Base-by-base conservation (phyloP, 495 filamentous ascomycete genomes). In the Aspergillus panamensis region DNA sequence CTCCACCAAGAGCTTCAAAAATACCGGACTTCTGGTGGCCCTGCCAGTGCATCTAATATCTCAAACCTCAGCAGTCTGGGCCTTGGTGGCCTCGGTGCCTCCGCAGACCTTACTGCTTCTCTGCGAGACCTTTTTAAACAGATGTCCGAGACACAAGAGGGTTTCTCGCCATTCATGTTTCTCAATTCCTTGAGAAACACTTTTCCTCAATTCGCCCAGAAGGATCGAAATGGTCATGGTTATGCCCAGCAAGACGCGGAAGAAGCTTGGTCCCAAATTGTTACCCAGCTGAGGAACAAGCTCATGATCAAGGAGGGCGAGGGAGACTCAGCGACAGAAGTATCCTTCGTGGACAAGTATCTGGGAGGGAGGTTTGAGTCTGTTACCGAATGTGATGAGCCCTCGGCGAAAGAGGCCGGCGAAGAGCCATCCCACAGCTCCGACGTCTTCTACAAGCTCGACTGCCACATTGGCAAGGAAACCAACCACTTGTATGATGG, bases 181-280 rank as follows among this genome's bases (percentile, higher is more conserved):
- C 78, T 98, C 48, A 85, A 88, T 62, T 84, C 92, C 13, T 80
- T 98, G 16, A 87, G 92, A 42, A 82, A 77, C 8, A 78, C 84
- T 0, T 97, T 89, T 63, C 94, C 95, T n/a, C 94, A 97, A 69
- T 98, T 98, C 62, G 91, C 90, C 19, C 90, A 98, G 74, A 81
- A 82, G 60, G 83, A 89, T 21, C 89, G 87, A 61, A 87, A 85
- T 32, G 91, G 91, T 0, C 80, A 85, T 45, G 92, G 90, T 3
- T 97, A 85, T 67, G 90, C 93, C 8, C 94, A 98, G 67, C 94
- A 98, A 73, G 94, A 98, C 77, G 94, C 94, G 1, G 94, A 98
- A 67, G 94, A 98, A 69, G 96, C 92, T 16, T 98, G 93, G 90
- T 95, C 95, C 19, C 93, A 97, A 68, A 96, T 98, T 51, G 70